Evolutionary conservation across 2,329 filamentous ascomycete species (phyloP), one percentile per base, ranked within the genome.

Genomic region (Ceratocystis papillata): DNA sequence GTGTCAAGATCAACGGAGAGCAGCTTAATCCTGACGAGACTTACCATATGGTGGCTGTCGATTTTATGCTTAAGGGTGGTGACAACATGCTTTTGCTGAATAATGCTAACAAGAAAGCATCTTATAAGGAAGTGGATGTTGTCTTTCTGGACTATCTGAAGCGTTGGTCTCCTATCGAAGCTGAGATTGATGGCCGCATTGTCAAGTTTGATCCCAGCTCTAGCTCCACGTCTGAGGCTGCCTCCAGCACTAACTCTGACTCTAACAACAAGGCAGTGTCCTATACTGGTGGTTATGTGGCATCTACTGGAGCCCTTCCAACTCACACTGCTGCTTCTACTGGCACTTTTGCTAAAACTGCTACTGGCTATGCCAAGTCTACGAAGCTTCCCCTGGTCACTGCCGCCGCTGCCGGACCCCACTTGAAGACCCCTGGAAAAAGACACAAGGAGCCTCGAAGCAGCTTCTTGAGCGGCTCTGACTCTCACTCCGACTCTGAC

Each of bases 21-120:
- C 73, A 76, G 0, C 74, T 87, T 1, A 73, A 76, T 8, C 73
- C 72, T 6, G 60, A 67, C 10, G 73, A 72, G 17, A 74, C 78
- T 33, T 87, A 87, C 72, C 79, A 77, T 10, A 73, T 87, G 22
- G 81, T 84, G 20, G 87, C 85, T 0, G 75, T 86, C 0, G 84
- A 87, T 70, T 87, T 87, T 69, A 69, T 87, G 0, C 83, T 83
- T 0, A 78, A 79, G 2, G 83, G 83, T 1, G 85, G 84, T 15
- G 85, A 87, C 70, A 86, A 85, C 71, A 82, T 87, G 71, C 78
- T 85, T 25, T 70, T 73, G n/a, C 50, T n/a, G 5, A 3, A 12
- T 4, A 15, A 12, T 4, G 50, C 69, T 0, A 72, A 70, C 6
- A 71, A 68, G 30, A 73, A 75, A 64, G 73, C 77, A 37, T 76